These are phyloP conservation scores for Choiromyces venosus DNA, from an alignment of 495 filamentous ascomycete genomes.

Conservation along the genomic window DNA sequence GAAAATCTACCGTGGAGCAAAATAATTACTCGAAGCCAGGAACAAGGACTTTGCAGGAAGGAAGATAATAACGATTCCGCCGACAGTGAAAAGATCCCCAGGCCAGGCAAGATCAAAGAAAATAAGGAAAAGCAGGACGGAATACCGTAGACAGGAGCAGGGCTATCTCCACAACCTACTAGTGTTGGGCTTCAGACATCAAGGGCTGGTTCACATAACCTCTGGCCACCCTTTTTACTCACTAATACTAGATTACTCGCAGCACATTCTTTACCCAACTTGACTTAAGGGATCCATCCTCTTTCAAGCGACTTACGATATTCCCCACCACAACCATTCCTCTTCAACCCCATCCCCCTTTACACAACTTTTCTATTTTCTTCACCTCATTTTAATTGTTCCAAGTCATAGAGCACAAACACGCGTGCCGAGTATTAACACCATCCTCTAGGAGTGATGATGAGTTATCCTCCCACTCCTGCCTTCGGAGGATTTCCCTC, in stretches of 20 bases:
- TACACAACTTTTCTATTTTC: constrained; percentile 8
- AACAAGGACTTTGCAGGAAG: background rate
- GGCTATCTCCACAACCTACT: background rate
- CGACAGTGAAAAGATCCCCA: background rate
- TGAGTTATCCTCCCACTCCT: constrained; percentile 53
- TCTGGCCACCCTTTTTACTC: background rate
- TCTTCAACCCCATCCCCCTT: constrained; percentile 11
- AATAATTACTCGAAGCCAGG: background rate
- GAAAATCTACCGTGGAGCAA: background rate
- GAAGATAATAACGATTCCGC: background rate
- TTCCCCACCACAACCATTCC: constrained; percentile 14
- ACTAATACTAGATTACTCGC: background rate
- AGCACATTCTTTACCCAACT: background rate
- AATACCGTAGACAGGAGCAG: background rate
- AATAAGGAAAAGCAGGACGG: background rate
- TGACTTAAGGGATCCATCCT: background rate
- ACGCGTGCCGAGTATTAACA: constrained; percentile 4
- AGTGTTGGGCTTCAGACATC: background rate
- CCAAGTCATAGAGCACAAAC: background rate
- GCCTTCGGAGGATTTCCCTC: constrained; percentile 47
- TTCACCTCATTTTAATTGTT: background rate
- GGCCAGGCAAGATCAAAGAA: background rate
- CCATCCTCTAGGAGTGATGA: constrained; percentile 46
- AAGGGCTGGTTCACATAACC: background rate
- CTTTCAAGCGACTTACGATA: constrained; percentile 30